Base-by-base conservation (phyloP, 805 yeast genomes). In the Myxozyma melibiosi region DNA sequence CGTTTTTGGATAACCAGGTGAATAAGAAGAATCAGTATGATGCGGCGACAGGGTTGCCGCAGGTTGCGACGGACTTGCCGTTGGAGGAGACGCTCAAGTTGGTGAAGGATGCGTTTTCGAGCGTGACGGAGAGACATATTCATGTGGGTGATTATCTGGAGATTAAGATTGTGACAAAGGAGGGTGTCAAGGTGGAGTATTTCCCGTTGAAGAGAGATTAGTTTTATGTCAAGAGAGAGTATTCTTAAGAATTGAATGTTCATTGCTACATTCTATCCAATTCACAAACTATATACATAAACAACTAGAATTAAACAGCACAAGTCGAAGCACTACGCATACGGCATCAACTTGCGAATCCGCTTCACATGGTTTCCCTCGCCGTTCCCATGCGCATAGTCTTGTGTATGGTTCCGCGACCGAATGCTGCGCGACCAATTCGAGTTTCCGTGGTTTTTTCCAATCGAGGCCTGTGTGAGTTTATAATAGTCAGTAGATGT, bases 61-160 rank as follows among this genome's bases (percentile, higher is more conserved):
- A 75, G 70, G 80, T 80, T 40, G 70, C 84, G 60, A 20, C 54
- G 7, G 88, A 80, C 68, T 78, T 94, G 69, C 73, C 79, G 39
- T 78, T 90, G 65, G 96, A 90, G 1, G 96, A 91, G 75, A 97
- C 90, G 24, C 76, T 94, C 68, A 80, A 84, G 66, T 77, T 94
- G 63, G 97, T 94, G 37, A 85, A 84, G 72, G 99, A 94, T 74
- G 96, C 99, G 4, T 94, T 94, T 71, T 79, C 90, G 22, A 90
- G 97, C 7, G 99, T 97, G 20, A 92, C 98, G 18, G 99, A 94
- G 76, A 87, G 99, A 80, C 98, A 94, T 74, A 94, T 94, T 66
- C 95, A 91, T 66, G 98, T 94, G 51, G 99, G 99, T 77, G 99
- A 94, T 77, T 96, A 94, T 4, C 80, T 94, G 62, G 96, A 94